A percentile compares a stretch with the other conserved stretches of the same genome.
phyloP scores from a whole-genome alignment of 1,139 yeast genomes.

The Candida frijolesensis region DNA sequence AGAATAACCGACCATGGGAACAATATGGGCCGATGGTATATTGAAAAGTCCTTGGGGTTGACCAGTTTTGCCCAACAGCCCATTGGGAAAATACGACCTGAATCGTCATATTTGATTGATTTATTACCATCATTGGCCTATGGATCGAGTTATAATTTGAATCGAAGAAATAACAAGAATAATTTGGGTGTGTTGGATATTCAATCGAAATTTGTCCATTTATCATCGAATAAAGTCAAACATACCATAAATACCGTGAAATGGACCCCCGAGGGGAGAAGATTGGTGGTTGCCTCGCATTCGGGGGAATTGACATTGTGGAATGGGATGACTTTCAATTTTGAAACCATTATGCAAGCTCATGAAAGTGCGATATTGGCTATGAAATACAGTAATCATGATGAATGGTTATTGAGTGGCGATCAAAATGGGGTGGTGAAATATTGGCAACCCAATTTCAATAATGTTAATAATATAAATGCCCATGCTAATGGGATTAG shows the following conservation, averaged over 20 bases:
- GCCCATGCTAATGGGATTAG: conserved; percentile 84
- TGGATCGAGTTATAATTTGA: conserved; percentile 26
- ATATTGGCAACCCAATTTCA: conserved; percentile 98
- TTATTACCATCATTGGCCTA: conserved; percentile 73
- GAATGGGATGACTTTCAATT: conserved; percentile 95
- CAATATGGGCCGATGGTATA: conserved; percentile 72
- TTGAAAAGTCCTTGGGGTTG: conserved; percentile 58
- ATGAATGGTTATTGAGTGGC: conserved; percentile 92
- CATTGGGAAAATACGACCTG: conserved; percentile 71
- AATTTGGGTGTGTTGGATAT: conserved; percentile 57
- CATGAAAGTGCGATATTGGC: conserved; percentile 90
- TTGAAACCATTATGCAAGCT: conserved; percentile 98
- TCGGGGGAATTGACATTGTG: conserved; percentile 96
- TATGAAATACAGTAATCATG: conserved; percentile 81
- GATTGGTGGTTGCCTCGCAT: conserved; percentile 86
- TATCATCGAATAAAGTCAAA: conserved; percentile 86
- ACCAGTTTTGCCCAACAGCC: conserved; percentile 34
- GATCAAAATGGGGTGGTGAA: conserved; percentile 91
- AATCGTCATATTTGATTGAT: conserved; percentile 71
- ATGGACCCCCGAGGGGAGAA: conserved; percentile 97
- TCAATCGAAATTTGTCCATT: conserved; percentile 84
- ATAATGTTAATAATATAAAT: conserved; percentile 83
- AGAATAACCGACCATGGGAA: conserved; percentile 90
- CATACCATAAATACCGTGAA: conserved; percentile 88
- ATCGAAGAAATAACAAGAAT: conserved; percentile 31